Conservation (phyloP, 768 basidiomycete species). For the Lyophyllum shimeji region DNA sequence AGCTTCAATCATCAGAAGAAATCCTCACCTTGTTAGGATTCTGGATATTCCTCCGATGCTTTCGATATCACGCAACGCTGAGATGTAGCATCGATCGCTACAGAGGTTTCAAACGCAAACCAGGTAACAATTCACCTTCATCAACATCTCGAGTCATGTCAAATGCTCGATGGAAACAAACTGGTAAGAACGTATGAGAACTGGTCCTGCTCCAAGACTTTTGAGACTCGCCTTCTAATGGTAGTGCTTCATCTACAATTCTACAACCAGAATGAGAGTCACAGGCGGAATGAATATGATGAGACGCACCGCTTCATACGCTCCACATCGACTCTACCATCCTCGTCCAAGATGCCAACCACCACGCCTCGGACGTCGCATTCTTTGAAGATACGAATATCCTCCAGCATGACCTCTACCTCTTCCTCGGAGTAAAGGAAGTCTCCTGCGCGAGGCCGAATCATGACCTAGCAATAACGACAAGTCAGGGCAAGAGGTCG, state of each 20-base stretch:
- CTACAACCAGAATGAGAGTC: conserved; percentile 27
- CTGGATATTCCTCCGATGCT: conserved; percentile 67
- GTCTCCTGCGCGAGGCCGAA: conserved; percentile 78
- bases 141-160: conserved; percentile 64
- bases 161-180: conserved; percentile 79
- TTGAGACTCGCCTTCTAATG: conserved; percentile 54
- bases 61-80: conserved; percentile 50
- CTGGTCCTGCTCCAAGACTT: neutral
- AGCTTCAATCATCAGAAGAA: neutral
- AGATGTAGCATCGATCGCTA: neutral
- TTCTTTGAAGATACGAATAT: conserved; percentile 61
- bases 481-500: conserved; percentile 4
- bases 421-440: conserved; percentile 73
- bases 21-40: conserved; percentile 70
- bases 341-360: conserved; percentile 56
- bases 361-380: conserved; percentile 65
- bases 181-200: conserved; percentile 31
- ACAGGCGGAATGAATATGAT: neutral
- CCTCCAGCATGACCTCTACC: conserved; percentile 71
- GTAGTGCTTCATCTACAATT: conserved; percentile 55
- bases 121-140: conserved; percentile 39
- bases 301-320: conserved; percentile 53
- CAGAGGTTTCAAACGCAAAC: neutral
- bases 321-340: conserved; percentile 59
- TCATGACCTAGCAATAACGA: conserved; percentile 57